A percentile compares a stretch with the other conserved stretches of the same genome.
Evolutionary conservation across 441 rosid genomes (phyloP).

Genomic region (Manihot esculenta): DNA sequence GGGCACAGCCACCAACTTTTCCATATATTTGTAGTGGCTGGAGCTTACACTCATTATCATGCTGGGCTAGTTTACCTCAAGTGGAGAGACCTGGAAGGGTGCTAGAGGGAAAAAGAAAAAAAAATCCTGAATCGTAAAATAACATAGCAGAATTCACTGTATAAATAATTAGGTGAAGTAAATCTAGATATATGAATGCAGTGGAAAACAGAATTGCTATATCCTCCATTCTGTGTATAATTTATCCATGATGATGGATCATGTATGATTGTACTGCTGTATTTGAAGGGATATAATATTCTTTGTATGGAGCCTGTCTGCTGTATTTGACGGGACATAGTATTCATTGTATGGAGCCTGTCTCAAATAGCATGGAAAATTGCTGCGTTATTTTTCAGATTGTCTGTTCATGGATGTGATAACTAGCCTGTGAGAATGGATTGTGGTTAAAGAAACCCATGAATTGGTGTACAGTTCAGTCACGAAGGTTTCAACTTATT

Average conservation of each 20-base stretch:
- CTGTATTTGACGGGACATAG: no score
- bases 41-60: constrained; percentile 69
- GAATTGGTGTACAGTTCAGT: no score
- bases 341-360: no score
- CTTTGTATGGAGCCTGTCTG: no score
- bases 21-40: constrained; percentile 72
- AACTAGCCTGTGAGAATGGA: no score
- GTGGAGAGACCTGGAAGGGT: constrained; percentile 71
- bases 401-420: no score
- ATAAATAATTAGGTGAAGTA: neutral
- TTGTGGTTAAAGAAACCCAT: no score
- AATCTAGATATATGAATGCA: neutral
- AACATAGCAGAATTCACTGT: neutral
- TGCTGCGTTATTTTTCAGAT: no score
- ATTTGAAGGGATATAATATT: neutral
- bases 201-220: constrained; percentile 3
- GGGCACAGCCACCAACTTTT: constrained; percentile 93
- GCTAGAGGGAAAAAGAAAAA: constrained; percentile 30
- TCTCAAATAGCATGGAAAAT: no score
- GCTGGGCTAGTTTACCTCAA: constrained; percentile 70
- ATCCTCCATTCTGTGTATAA: neutral
- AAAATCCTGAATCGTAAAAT: neutral
- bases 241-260: no score
- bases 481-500: no score
- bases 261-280: neutral